A percentile compares a stretch with the other conserved stretches of the same genome.
phyloP scores from a whole-genome alignment of 306 rosid genomes.

The Sindora glabra region DNA sequence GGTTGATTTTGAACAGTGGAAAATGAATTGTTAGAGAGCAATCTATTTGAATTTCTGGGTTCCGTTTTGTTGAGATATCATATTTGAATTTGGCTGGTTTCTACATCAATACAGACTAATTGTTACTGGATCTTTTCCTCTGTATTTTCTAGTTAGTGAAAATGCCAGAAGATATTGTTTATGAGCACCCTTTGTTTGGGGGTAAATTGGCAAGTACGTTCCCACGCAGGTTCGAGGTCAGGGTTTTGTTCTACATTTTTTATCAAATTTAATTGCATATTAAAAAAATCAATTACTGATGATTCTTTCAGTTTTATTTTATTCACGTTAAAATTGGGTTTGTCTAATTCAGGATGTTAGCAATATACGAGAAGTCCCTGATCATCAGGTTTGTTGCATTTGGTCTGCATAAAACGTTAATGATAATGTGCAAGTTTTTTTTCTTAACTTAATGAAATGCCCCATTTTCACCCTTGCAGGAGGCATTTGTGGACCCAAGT shows the following conservation, averaged over 20 bases:
- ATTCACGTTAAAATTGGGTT: background rate
- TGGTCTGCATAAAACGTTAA: too few species aligned
- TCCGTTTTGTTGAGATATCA: background rate
- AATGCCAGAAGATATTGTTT: conserved; percentile 43
- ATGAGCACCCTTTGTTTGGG: conserved; percentile 54
- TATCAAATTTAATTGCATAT: background rate
- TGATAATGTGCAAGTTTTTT: background rate
- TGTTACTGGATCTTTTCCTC: background rate
- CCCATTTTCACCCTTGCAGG: too few species aligned
- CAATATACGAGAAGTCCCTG: conserved; percentile 70
- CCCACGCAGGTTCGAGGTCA: conserved; percentile 71
- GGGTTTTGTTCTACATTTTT: background rate
- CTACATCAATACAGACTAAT: conserved; percentile 5
- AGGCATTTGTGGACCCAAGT: conserved; percentile 62
- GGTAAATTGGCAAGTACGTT: conserved; percentile 58
- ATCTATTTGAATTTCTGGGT: background rate
- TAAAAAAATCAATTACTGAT: too few species aligned
- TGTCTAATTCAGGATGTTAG: conserved; percentile 58
- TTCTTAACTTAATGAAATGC: too few species aligned
- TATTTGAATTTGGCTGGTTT: background rate
- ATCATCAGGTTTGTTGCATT: conserved; percentile 60
- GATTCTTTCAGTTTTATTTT: background rate
- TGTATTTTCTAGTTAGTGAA: background rate
- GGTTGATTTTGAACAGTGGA: background rate
- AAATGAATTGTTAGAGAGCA: background rate